Conservation (phyloP, 2,329 filamentous ascomycete species). For the Periglandula ipomoeae region DNA sequence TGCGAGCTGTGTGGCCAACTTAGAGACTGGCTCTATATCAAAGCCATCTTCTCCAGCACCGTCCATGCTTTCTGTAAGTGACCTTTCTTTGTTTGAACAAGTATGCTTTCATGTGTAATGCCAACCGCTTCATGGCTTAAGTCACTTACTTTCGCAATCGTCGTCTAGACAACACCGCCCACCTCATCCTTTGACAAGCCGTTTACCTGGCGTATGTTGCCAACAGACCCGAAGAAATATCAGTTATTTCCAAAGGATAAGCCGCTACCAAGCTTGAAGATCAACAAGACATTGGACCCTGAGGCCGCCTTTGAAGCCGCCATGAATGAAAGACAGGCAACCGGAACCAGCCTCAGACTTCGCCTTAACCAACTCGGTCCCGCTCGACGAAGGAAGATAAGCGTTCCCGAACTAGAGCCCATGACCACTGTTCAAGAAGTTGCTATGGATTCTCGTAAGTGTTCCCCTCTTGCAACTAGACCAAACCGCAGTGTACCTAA, state of each 20-base stretch:
- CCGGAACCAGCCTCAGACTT: constrained; percentile 32
- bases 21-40: constrained; percentile 41
- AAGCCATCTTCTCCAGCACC: constrained; percentile 38
- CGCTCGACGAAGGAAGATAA: constrained; percentile 51
- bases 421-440: constrained; percentile 62
- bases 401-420: constrained; percentile 54
- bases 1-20: constrained; percentile 46
- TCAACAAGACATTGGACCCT: constrained; percentile 37
- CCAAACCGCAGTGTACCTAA: constrained; percentile 10
- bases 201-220: constrained; percentile 50
- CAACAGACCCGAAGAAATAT: constrained; percentile 46
- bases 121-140: neutral
- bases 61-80: constrained; percentile 34
- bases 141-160: constrained; percentile 7
- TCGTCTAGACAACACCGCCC: constrained; percentile 4
- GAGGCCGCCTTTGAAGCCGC: constrained; percentile 39
- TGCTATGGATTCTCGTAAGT: constrained; percentile 62
- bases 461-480: neutral
- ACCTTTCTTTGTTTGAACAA: neutral
- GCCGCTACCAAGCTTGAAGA: constrained; percentile 30
- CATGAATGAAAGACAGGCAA: constrained; percentile 30
- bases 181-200: constrained; percentile 31
- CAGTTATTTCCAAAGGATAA: constrained; percentile 50
- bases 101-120: neutral
- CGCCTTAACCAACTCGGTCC: constrained; percentile 50